A percentile compares a stretch with the other conserved stretches of the same genome.
phyloP scores from a whole-genome alignment of 345 rosid species.

The Populus davidiana region DNA sequence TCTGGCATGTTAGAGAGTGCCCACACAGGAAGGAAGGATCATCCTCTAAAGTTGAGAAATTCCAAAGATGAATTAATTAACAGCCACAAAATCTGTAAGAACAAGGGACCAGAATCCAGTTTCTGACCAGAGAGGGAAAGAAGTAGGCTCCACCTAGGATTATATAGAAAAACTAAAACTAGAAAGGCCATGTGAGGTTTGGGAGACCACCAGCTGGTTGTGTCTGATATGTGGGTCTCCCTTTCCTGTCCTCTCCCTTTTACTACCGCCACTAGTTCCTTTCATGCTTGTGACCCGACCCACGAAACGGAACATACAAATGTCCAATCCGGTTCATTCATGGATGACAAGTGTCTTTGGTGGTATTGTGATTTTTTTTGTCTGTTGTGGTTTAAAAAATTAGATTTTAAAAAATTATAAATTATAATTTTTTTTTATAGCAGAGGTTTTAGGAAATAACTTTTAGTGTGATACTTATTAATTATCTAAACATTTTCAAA shows the following conservation, averaged over 20 bases:
- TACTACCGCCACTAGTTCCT: not conserved
- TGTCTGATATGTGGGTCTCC: slow-evolving; percentile 38
- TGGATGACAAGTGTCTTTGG: too few relatives aligned
- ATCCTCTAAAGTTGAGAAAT: slow-evolving; percentile 10
- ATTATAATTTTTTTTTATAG: too few relatives aligned
- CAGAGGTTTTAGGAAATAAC: too few relatives aligned
- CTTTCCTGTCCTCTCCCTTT: not conserved
- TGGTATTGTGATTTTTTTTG: too few relatives aligned
- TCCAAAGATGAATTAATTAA: slow-evolving; percentile 13
- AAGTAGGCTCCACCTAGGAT: slow-evolving; percentile 29
- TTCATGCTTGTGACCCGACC: too few relatives aligned
- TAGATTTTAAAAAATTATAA: too few relatives aligned
- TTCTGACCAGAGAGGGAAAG: not conserved
- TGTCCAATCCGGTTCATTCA: too few relatives aligned
- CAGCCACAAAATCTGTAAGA: slow-evolving; percentile 19
- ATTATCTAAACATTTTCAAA: too few relatives aligned
- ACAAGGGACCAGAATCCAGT: not conserved
- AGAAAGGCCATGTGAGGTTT: slow-evolving; percentile 40
- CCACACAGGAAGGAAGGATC: not conserved
- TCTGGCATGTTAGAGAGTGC: slow-evolving; percentile 4
- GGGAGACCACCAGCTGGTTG: slow-evolving; percentile 56
- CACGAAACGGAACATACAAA: too few relatives aligned
- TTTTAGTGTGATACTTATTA: rapidly evolving
- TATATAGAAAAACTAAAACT: not conserved
- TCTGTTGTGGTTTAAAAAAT: too few relatives aligned